Evolutionary conservation across 768 basidiomycete genomes (phyloP).

Genomic region (Termitomyces sp.): DNA sequence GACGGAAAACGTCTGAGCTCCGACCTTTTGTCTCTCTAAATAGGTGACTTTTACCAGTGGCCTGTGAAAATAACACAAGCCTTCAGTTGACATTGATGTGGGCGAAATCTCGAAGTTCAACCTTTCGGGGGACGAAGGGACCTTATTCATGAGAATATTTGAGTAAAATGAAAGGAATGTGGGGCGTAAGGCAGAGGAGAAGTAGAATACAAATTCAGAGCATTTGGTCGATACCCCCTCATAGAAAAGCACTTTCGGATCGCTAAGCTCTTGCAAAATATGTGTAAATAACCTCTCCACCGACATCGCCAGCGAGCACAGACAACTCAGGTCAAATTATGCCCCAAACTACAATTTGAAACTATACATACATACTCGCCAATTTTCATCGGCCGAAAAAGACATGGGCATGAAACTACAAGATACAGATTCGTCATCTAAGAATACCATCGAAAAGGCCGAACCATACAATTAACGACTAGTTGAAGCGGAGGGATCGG

Average conservation of each 20-base stretch:
- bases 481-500: not conserved
- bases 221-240: not conserved
- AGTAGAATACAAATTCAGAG: not conserved
- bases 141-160: slow-evolving; percentile 9
- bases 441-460: not conserved
- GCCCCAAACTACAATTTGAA: not conserved
- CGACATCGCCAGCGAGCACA: not conserved
- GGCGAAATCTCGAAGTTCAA: not conserved
- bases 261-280: not conserved
- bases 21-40: slow-evolving; percentile 30
- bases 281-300: not conserved
- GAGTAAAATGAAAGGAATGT: slow-evolving; percentile 14
- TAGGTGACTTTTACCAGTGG: slow-evolving; percentile 24
- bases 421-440: slow-evolving; percentile 7
- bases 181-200: not conserved
- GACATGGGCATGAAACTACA: slow-evolving; percentile 7
- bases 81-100: not conserved
- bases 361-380: slow-evolving; percentile 7
- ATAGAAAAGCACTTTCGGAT: not conserved
- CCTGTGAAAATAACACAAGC: slow-evolving; percentile 6
- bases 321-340: not conserved
- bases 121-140: slow-evolving; percentile 13
- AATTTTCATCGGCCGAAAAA: not conserved
- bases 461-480: slow-evolving; percentile 3
- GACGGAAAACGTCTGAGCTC: not conserved